These are phyloP conservation scores for Alternaria atra DNA, from an alignment of 2,329 filamentous ascomycete species.

Conservation along the genomic window DNA sequence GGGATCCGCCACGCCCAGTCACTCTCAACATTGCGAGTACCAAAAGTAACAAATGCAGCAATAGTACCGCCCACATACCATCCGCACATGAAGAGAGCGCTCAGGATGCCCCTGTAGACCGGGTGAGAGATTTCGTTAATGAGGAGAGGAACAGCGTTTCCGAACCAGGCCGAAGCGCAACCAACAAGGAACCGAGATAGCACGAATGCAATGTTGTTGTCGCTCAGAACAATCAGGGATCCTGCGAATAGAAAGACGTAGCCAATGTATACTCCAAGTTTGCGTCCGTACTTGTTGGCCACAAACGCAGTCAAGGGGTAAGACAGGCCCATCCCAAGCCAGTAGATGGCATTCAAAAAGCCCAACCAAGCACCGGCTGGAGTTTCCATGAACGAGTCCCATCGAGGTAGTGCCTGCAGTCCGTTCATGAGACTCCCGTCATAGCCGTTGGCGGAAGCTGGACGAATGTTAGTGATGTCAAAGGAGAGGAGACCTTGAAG, in stretches of 20 bases:
- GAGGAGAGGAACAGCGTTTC: background rate
- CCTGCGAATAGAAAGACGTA: background rate
- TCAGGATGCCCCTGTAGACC: background rate
- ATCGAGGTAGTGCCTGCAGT: background rate
- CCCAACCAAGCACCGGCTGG: background rate
- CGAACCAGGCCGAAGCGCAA: background rate
- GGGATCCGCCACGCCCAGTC: background rate
- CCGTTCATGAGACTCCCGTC: background rate
- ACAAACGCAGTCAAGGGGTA: background rate
- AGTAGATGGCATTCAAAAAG: background rate
- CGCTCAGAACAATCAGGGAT: too few species aligned
- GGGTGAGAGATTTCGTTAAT: background rate
- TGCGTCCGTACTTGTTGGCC: background rate
- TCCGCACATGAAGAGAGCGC: background rate
- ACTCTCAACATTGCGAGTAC: background rate
- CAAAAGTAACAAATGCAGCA: background rate
- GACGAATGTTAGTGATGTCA: background rate
- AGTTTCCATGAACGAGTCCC: background rate
- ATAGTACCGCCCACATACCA: background rate
- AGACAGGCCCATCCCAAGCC: background rate
- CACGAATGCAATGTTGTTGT: background rate
- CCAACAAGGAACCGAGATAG: background rate
- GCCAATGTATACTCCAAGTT: background rate
- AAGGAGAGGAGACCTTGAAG: background rate
- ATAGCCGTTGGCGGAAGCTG: background rate